Evolutionary conservation across 371 early-diverging fungal species (phyloP).

Genomic region (Mucor irregularis): DNA sequence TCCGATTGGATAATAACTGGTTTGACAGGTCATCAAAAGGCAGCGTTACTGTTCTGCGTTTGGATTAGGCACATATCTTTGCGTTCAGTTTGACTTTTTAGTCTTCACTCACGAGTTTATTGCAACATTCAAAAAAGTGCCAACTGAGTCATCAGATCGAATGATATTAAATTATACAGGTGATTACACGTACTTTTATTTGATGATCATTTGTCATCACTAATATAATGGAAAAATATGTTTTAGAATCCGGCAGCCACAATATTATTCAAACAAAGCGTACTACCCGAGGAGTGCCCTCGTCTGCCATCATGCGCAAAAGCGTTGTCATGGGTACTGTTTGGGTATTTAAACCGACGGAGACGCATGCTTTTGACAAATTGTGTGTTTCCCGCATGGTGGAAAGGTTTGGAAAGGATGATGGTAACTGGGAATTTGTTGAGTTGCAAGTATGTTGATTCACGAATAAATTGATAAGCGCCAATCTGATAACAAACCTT

Average conservation of each 20-base stretch:
- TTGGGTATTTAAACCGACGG: slow-evolving; percentile 77
- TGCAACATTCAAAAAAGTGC: slow-evolving; percentile 79
- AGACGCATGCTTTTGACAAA: slow-evolving; percentile 52
- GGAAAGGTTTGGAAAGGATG: slow-evolving; percentile 84
- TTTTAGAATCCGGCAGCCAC: not conserved
- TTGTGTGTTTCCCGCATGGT: slow-evolving; percentile 83
- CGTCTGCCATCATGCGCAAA: slow-evolving; percentile 78
- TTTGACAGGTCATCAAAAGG: slow-evolving; percentile 74
- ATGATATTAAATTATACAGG: slow-evolving; percentile 49
- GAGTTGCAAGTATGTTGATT: slow-evolving; percentile 48
- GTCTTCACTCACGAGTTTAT: slow-evolving; percentile 94
- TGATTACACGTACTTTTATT: not conserved
- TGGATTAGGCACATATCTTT: slow-evolving; percentile 85
- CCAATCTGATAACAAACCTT: not conserved
- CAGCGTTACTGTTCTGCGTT: slow-evolving; percentile 90
- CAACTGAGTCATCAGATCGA: slow-evolving; percentile 49
- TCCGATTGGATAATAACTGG: too few relatives aligned
- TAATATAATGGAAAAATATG: not conserved
- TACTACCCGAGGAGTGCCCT: slow-evolving; percentile 61
- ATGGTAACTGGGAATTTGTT: slow-evolving; percentile 78
- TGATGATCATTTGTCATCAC: too few relatives aligned
- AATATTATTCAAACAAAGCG: not conserved
- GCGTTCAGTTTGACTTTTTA: slow-evolving; percentile 86
- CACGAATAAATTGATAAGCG: not conserved
- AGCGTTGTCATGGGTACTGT: slow-evolving; percentile 91